Evolutionary conservation across 108 stramenopile species (phyloP).

Genomic region (Pseudonitzschia delicatissima): DNA sequence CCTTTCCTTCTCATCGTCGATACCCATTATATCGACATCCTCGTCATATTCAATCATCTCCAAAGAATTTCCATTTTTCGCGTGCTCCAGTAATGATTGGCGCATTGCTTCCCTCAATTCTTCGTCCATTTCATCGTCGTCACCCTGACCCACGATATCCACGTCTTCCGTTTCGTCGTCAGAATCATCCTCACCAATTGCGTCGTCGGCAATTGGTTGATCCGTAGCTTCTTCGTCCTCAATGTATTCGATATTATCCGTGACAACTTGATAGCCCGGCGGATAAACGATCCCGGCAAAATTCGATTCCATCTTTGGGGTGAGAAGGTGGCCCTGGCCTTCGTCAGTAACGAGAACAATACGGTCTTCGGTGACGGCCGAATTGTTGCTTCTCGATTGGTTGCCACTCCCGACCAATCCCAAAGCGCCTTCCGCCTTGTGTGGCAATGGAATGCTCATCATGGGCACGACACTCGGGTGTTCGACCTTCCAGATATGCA

Average conservation of each 20-base stretch:
- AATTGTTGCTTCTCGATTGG: background rate
- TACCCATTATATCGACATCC: constrained; percentile 25
- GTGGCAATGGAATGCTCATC: constrained; percentile 29
- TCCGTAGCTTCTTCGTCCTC: constrained; percentile 67
- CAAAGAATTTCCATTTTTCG: background rate
- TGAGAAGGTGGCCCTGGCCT: constrained; percentile 36
- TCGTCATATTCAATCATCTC: constrained; percentile 13
- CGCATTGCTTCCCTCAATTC: constrained; percentile 53
- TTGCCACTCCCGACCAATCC: constrained; percentile 12
- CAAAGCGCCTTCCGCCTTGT: constrained; percentile 30
- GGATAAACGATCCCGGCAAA: constrained; percentile 65
- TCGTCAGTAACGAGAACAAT: constrained; percentile 23
- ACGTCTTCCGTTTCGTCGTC: constrained; percentile 18
- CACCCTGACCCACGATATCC: background rate
- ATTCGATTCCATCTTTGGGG: constrained; percentile 38
- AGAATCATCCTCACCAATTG: background rate
- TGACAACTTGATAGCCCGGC: constrained; percentile 52
- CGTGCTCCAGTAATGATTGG: constrained; percentile 30
- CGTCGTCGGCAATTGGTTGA: background rate
- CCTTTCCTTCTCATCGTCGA: background rate
- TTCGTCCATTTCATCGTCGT: constrained; percentile 24
- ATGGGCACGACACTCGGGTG: constrained; percentile 25
- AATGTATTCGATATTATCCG: constrained; percentile 61
- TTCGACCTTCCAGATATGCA: constrained; percentile 45
- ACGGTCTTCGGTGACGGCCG: constrained; percentile 13